phyloP scores from a whole-genome alignment of 2,329 filamentous ascomycete species.

The Neofusicoccum umdonicola region DNA sequence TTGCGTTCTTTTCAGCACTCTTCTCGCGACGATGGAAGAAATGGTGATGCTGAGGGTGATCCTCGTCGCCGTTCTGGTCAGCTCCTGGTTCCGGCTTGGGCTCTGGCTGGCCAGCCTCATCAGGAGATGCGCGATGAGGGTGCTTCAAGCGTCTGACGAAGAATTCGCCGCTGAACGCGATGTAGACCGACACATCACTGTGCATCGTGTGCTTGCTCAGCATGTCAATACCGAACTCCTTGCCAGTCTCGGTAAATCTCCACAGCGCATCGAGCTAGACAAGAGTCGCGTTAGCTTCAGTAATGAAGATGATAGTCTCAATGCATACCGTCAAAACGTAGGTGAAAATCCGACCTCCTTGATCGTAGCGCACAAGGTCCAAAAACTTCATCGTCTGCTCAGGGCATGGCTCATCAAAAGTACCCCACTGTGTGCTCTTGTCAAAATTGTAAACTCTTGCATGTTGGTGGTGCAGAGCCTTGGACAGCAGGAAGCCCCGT shows the following conservation, averaged over 20 bases:
- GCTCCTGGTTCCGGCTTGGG: slow-evolving; percentile 17
- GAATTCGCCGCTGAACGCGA: slow-evolving; percentile 91
- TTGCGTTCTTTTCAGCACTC: slow-evolving; percentile 23
- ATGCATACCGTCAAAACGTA: slow-evolving; percentile 69
- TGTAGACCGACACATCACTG: slow-evolving; percentile 85
- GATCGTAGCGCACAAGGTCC: slow-evolving; percentile 80
- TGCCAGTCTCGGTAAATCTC: slow-evolving; percentile 92
- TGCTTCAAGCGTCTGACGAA: slow-evolving; percentile 72
- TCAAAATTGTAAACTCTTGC: slow-evolving; percentile 86
- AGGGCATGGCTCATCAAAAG: slow-evolving; percentile 63
- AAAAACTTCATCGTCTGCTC: slow-evolving; percentile 78
- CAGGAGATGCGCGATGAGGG: slow-evolving; percentile 36
- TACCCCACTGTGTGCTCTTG: slow-evolving; percentile 68
- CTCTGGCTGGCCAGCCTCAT: slow-evolving; percentile 25
- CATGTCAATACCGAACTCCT: slow-evolving; percentile 91
- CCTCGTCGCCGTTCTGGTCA: slow-evolving; percentile 23
- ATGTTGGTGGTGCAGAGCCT: slow-evolving; percentile 87
- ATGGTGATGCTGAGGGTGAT: slow-evolving; percentile 7
- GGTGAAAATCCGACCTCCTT: slow-evolving; percentile 84
- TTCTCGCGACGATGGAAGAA: slow-evolving; percentile 4
- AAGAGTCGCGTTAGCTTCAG: too few species aligned
- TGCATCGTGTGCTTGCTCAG: slow-evolving; percentile 97
- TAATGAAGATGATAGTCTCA: too few species aligned
- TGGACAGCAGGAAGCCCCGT: slow-evolving; percentile 76
- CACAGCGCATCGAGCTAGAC: slow-evolving; percentile 64